phyloP scores from a whole-genome alignment of 495 filamentous ascomycete species.

The Hyaloscypha finlandica region DNA sequence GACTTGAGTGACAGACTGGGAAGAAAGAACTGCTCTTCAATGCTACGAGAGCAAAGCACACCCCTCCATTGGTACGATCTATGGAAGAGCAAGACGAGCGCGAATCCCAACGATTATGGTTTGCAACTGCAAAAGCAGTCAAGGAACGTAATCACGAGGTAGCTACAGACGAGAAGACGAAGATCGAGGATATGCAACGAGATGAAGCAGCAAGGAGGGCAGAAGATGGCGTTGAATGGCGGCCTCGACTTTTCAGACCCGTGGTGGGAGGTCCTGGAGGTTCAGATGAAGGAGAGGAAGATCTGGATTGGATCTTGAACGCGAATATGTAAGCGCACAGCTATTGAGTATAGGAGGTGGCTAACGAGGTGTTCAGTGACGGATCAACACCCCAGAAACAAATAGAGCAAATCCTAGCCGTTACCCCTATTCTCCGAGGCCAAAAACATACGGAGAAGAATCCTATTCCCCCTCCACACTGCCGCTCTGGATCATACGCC shows the following conservation, averaged over 20 bases:
- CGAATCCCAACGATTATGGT: constrained; percentile 89
- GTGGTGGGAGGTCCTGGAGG: constrained; percentile 74
- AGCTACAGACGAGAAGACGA: constrained; percentile 93
- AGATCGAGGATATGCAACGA: constrained; percentile 89
- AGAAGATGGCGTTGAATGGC: constrained; percentile 87
- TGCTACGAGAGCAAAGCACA: constrained; percentile 73
- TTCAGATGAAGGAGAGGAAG: constrained; percentile 77
- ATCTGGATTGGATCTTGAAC: constrained; percentile 93
- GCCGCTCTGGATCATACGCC: not conserved
- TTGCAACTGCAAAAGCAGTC: constrained; percentile 75
- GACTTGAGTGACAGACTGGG: constrained; percentile 60
- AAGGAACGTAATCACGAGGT: constrained; percentile 81
- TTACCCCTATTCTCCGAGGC: constrained; percentile 82
- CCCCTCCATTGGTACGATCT: constrained; percentile 72
- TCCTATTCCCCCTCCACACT: constrained; percentile 38
- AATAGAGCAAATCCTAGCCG: constrained; percentile 79
- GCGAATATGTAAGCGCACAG: constrained; percentile 70
- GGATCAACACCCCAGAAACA: constrained; percentile 69
- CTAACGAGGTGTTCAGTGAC: constrained; percentile 55
- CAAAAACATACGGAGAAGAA: constrained; percentile 52
- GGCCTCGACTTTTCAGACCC: constrained; percentile 76
- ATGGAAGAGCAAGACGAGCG: constrained; percentile 85
- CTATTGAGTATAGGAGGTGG: not conserved
- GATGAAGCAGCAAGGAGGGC: constrained; percentile 81
- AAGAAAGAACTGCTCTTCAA: constrained; percentile 90